Percentiles rank a stretch among this genome's conserved stretches.
Conservation (phyloP, 805 yeast species). For the Spathaspora sp. region DNA sequence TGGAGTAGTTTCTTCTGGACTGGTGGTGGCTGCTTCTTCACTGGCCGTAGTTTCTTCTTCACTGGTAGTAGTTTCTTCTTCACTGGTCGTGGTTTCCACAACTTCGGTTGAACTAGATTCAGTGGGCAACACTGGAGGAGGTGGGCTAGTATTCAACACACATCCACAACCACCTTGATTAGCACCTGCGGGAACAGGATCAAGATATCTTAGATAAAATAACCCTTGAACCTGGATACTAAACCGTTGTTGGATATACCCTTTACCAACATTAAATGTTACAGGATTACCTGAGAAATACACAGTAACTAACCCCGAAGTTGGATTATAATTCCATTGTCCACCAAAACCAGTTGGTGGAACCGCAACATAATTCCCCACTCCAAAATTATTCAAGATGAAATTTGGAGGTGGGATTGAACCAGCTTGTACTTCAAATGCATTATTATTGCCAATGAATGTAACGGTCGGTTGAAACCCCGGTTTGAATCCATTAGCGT, state of each 20-base stretch:
- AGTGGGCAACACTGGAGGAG: background rate
- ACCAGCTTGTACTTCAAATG: background rate
- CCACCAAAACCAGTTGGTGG: background rate
- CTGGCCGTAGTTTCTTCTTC: background rate
- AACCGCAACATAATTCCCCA: background rate
- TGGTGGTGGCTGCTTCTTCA: background rate
- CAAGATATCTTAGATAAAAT: background rate
- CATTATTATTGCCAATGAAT: background rate
- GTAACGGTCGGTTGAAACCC: background rate
- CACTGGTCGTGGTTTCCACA: background rate
- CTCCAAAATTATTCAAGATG: background rate
- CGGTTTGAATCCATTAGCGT: background rate
- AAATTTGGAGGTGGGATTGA: background rate
- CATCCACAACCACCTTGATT: background rate
- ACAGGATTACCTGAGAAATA: background rate
- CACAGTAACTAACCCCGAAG: background rate
- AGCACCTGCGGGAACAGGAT: background rate
- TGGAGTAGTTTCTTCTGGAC: too few relatives aligned
- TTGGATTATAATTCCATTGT: background rate
- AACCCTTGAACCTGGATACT: background rate
- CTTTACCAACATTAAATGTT: background rate
- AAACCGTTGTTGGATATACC: background rate
- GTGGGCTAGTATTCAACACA: background rate
- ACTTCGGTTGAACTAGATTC: background rate
- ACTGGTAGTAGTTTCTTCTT: background rate